Conservation (phyloP, 176 grass and related monocot species). For the Pharus latifolius region DNA sequence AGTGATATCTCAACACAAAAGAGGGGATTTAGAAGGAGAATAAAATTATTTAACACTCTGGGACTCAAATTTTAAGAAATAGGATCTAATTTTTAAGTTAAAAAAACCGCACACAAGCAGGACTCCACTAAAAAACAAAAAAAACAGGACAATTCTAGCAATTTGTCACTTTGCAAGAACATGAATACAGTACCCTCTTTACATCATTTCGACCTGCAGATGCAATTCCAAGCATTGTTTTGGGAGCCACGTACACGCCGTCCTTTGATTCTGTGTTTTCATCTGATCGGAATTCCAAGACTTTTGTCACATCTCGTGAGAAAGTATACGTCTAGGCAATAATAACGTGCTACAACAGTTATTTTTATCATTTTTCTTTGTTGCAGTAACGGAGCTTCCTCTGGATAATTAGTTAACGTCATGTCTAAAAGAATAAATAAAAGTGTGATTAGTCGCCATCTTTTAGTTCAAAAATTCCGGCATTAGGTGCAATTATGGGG, state of each 20-base stretch:
- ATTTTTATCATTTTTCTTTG: no score
- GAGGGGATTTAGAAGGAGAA: no score
- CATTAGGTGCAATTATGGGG: conserved; percentile 31
- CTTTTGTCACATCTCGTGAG: not conserved
- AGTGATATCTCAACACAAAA: no score
- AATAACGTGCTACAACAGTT: conserved; percentile 25
- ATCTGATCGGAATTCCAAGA: not conserved
- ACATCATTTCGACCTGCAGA: no score
- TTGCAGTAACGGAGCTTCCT: conserved; percentile 16
- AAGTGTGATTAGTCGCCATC: conserved; percentile 9
- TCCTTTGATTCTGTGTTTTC: not conserved
- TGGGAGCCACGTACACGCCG: not conserved
- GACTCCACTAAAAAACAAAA: no score
- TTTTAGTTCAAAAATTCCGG: conserved; percentile 34
- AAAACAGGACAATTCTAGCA: no score
- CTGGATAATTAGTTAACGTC: not conserved
- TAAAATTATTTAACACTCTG: no score
- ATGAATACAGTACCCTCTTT: no score
- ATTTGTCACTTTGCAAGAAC: no score
- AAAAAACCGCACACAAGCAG: no score
- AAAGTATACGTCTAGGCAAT: not conserved
- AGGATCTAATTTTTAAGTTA: no score
- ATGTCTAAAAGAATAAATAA: conserved; percentile 36
- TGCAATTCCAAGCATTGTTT: not conserved
- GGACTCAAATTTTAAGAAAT: no score